Percentiles rank a stretch among this genome's conserved stretches.
phyloP scores from a whole-genome alignment of 202 grass and related monocot genomes.

The Eragrostis tef region DNA sequence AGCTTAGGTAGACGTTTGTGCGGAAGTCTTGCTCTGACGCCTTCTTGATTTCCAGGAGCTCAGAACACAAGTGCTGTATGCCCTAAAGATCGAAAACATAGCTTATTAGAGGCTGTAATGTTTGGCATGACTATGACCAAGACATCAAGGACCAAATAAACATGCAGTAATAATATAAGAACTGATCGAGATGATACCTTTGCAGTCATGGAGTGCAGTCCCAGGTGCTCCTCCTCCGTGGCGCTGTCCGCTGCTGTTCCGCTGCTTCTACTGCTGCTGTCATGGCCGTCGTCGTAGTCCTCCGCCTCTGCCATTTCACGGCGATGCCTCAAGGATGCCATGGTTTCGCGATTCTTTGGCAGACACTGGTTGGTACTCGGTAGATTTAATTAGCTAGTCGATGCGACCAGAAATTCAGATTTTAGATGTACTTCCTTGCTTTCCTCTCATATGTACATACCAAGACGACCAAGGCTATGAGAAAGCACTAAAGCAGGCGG shows the following conservation, averaged over 20 bases:
- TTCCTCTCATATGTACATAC: no score
- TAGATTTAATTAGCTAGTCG: not conserved
- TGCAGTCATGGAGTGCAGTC: slow-evolving; percentile 57
- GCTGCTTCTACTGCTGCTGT: not conserved
- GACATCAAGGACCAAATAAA: no score
- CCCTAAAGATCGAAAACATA: slow-evolving; percentile 24
- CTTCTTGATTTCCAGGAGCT: slow-evolving; percentile 69
- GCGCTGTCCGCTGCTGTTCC: not conserved
- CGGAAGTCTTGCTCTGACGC: slow-evolving; percentile 63
- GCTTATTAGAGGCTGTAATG: no score
- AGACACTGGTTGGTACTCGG: no score
- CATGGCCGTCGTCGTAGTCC: not conserved
- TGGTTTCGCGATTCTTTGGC: no score
- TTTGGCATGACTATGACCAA: no score
- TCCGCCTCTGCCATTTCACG: not conserved
- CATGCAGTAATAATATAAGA: not conserved
- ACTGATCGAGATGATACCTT: slow-evolving; percentile 46
- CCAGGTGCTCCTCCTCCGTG: slow-evolving; percentile 20
- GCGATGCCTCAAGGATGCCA: slow-evolving; percentile 24
- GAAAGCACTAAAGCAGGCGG: no score
- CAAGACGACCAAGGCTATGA: no score
- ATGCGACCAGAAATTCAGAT: no score
- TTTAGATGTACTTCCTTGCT: no score
- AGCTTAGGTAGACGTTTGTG: slow-evolving; percentile 47
- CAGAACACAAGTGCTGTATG: slow-evolving; percentile 61